Percentiles rank a stretch among this genome's conserved stretches.
Conservation (phyloP, 441 rosid species). For the Gossypium davidsonii region DNA sequence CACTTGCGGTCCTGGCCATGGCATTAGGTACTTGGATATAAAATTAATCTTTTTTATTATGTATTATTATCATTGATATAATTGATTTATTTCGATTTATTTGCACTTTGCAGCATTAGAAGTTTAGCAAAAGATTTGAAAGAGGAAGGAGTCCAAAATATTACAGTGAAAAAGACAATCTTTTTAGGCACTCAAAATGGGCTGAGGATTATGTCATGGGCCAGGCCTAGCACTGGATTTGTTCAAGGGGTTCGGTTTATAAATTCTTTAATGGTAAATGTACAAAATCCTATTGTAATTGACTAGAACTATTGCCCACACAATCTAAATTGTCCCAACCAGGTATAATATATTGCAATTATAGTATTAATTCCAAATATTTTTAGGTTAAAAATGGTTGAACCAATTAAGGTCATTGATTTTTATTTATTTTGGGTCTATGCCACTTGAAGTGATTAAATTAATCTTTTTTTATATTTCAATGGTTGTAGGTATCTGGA, state of each 20-base stretch:
- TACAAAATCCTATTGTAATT: constrained; percentile 48
- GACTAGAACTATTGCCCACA: constrained; percentile 62
- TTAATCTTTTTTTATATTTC: background rate
- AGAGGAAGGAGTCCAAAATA: constrained; percentile 58
- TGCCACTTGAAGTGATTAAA: background rate
- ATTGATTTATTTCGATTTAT: background rate
- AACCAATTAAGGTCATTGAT: background rate
- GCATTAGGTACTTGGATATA: constrained; percentile 27
- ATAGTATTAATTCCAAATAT: background rate
- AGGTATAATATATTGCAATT: constrained; percentile 25
- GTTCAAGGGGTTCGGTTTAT: constrained; percentile 37
- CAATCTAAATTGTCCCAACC: constrained; percentile 37
- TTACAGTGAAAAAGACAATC: constrained; percentile 19
- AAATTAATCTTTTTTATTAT: background rate
- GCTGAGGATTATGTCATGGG: constrained; percentile 11
- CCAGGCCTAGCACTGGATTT: constrained; percentile 46
- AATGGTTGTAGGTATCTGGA: constrained; percentile 15
- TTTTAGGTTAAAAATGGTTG: too few species aligned
- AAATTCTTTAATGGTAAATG: constrained; percentile 37
- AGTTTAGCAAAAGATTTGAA: constrained; percentile 31
- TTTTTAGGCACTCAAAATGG: constrained; percentile 43
- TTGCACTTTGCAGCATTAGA: constrained; percentile 20
- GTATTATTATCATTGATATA: background rate
- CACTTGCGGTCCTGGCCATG: constrained; percentile 49
- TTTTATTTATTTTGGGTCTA: background rate